Evolutionary conservation across 768 basidiomycete genomes (phyloP).

Genomic region (Solioccasus polychromus): DNA sequence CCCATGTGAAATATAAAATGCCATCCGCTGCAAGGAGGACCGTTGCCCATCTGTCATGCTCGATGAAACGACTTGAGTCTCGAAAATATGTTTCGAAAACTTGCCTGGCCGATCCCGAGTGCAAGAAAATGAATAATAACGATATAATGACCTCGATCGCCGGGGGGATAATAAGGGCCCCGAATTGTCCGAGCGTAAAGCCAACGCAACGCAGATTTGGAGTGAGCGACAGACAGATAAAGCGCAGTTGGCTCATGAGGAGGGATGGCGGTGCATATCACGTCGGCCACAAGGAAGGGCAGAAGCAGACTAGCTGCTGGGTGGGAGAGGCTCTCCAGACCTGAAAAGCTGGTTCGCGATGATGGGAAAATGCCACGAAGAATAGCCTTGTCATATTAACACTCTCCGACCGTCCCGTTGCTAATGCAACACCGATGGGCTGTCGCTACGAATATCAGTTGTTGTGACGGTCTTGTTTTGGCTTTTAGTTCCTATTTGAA

Average conservation of each 20-base stretch:
- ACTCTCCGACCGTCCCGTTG: slow-evolving; percentile 12
- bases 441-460: no score
- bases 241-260: slow-evolving; percentile 45
- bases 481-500: no score
- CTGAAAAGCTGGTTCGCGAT: slow-evolving; percentile 11
- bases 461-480: no score
- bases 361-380: slow-evolving; percentile 26
- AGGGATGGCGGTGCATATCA: slow-evolving; percentile 31
- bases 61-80: slow-evolving; percentile 1
- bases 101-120: slow-evolving; percentile 48
- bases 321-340: slow-evolving; percentile 7
- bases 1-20: slow-evolving; percentile 56
- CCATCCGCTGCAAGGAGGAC: slow-evolving; percentile 62
- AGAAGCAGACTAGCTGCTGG: slow-evolving; percentile 48
- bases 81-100: slow-evolving; percentile 22
- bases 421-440: slow-evolving; percentile 11
- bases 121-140: slow-evolving; percentile 47
- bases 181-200: slow-evolving; percentile 44
- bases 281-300: slow-evolving; percentile 21
- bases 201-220: slow-evolving; percentile 69
- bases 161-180: slow-evolving; percentile 58
- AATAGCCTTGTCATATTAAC: slow-evolving; percentile 1
- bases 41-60: slow-evolving; percentile 41
- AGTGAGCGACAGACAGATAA: slow-evolving; percentile 65
- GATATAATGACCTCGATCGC: slow-evolving; percentile 61